Conservation (phyloP, 2,329 filamentous ascomycete species). For the Hymenoscyphus scutula region DNA sequence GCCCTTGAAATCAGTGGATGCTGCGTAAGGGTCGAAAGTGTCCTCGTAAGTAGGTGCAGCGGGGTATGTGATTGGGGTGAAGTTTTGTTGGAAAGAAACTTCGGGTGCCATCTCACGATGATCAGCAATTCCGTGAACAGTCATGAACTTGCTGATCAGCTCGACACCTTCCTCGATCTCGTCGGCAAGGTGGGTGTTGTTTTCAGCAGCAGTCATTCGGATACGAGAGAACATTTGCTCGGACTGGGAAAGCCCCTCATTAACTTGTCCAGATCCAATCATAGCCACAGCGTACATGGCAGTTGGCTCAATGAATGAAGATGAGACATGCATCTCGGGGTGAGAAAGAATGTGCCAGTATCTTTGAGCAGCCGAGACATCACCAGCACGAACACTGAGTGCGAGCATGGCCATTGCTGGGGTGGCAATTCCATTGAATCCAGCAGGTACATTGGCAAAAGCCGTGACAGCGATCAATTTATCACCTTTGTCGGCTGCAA, state of each 20-base stretch:
- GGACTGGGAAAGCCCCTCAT: conserved; percentile 75
- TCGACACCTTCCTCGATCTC: conserved; percentile 86
- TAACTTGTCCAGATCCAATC: conserved; percentile 78
- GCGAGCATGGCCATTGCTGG: conserved; percentile 81
- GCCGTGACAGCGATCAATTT: conserved; percentile 65
- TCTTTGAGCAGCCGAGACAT: conserved; percentile 71
- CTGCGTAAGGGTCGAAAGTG: conserved; percentile 84
- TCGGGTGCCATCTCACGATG: conserved; percentile 49
- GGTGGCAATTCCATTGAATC: conserved; percentile 48
- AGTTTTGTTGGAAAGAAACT: conserved; percentile 48
- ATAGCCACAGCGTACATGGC: conserved; percentile 88
- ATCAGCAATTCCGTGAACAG: conserved; percentile 52
- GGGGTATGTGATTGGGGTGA: conserved; percentile 50
- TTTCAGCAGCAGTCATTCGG: conserved; percentile 55
- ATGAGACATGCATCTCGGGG: conserved; percentile 56
- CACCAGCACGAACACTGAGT: conserved; percentile 78
- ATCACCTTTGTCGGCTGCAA: conserved; percentile 77
- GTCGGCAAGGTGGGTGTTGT: conserved; percentile 60
- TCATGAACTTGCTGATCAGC: conserved; percentile 61
- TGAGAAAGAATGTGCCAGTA: conserved; percentile 76
- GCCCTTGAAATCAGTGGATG: conserved; percentile 88
- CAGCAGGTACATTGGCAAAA: conserved; percentile 56
- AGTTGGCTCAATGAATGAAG: conserved; percentile 77
- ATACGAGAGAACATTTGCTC: conserved; percentile 87
- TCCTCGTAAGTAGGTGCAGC: conserved; percentile 69